Evolutionary conservation across 495 filamentous ascomycete genomes (phyloP), one percentile per base, ranked within the genome.

Genomic region (Durotheca rogersii): DNA sequence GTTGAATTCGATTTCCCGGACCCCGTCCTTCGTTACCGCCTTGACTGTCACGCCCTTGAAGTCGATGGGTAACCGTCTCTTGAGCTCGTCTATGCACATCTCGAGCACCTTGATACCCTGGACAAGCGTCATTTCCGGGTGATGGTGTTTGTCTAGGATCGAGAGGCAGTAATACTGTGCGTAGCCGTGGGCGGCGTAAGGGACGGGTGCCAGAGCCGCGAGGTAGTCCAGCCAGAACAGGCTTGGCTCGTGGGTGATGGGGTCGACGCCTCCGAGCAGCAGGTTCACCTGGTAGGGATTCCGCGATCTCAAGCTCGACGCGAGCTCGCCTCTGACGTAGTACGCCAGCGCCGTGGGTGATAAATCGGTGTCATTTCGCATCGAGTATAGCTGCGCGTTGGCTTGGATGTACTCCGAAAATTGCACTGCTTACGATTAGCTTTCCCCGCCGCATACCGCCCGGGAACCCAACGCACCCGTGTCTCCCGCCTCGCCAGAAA

Each of bases 401-500:
- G 93, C 94, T 82, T 96, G 90, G 72, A 97, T 90, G 75, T 90
- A 97, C 77, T 99, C 93, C 62, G 93, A 89, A 69, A 99, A 99
- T 83, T 99, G 93, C 39, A 97, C 93, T 95, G 67, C 49, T 37
- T 36, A 51, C 34, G 7, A 56, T 76, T 60, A 74, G 69, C 61
- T 49, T 67, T 21, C 43, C 25, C 46, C 55, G 40, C 15, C 17
- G 16, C 29, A 35, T 17, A 11, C 6, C 0, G 45, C 10, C 32
- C 11, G 7, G 21, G 15, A 20, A 29, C 21, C 32, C 20, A 14
- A 38, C 71, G 53, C 78, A 96, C 92, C 83, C 58, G 94, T 97
- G 67, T 99, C 93, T 63, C 93, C 93, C 47, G 94, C 86, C 76
- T 99, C 93, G 53, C 93, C 93, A 11, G 87, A 87, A 72, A 86